phyloP scores from a whole-genome alignment of 306 rosid genomes.

The Carpinus fangiana region DNA sequence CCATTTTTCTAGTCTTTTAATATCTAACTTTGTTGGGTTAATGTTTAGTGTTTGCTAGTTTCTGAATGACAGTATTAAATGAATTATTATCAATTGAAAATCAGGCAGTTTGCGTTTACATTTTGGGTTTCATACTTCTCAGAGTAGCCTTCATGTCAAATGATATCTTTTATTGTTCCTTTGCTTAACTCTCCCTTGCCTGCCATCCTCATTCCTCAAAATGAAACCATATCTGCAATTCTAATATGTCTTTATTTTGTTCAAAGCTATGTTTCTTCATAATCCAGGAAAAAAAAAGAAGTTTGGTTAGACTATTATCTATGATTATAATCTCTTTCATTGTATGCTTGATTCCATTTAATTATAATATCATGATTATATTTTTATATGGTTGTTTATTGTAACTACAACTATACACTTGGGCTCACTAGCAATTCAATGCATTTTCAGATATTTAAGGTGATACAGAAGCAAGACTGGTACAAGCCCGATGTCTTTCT shows the following conservation, averaged over 20 bases:
- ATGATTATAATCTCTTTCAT: not conserved
- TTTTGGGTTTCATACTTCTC: not conserved
- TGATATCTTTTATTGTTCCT: not conserved
- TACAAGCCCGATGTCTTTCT: conserved; percentile 68
- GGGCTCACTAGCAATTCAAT: conserved; percentile 32
- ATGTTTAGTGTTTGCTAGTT: not conserved
- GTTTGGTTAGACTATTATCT: not conserved
- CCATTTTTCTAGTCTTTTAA: not conserved
- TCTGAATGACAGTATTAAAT: not conserved
- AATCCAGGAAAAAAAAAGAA: not conserved
- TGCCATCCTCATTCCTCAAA: not conserved
- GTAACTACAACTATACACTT: conserved; percentile 1
- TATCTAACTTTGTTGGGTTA: not conserved
- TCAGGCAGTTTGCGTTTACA: not conserved
- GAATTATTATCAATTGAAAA: not conserved
- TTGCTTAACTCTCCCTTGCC: not conserved
- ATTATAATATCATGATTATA: not conserved
- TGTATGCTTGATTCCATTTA: no score
- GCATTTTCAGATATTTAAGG: conserved; percentile 61
- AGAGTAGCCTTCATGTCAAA: not conserved
- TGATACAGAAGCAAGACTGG: conserved; percentile 86
- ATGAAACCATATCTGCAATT: not conserved
- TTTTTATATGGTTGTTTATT: conserved; percentile 17
- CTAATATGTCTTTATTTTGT: not conserved
- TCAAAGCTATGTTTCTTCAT: not conserved